These are phyloP conservation scores for Fusarium foetens DNA, from an alignment of 2,329 filamentous ascomycete genomes.

Conservation along the genomic window DNA sequence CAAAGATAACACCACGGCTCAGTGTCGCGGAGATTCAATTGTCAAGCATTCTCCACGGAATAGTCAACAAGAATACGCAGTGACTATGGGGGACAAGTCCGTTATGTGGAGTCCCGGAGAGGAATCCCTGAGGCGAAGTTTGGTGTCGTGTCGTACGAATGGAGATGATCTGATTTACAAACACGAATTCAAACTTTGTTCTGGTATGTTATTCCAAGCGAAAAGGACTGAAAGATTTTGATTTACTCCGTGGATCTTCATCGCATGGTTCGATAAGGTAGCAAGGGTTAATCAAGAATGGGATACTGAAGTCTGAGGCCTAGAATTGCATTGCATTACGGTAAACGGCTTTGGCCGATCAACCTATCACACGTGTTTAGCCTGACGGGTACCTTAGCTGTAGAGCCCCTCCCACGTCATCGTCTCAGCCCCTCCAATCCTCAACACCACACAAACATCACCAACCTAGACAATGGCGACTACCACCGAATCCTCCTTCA, in stretches of 20 bases:
- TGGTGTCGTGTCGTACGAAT: constrained; percentile 9
- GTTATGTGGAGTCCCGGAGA: background rate
- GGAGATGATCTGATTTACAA: constrained; percentile 22
- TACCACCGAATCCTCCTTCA: constrained; percentile 52
- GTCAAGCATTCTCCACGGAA: constrained; percentile 14
- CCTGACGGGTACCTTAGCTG: background rate
- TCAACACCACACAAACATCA: constrained; percentile 25
- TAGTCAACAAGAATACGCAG: background rate
- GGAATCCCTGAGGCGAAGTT: background rate
- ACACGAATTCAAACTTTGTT: background rate
- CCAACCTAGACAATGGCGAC: constrained; percentile 25
- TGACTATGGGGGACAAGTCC: background rate
- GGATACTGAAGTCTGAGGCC: background rate
- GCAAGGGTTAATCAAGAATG: background rate
- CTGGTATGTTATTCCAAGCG: background rate
- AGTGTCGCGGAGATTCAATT: constrained; percentile 4
- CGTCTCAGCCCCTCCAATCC: constrained; percentile 16
- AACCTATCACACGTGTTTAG: constrained; percentile 19
- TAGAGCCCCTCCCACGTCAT: constrained; percentile 35
- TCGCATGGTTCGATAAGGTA: background rate
- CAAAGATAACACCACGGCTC: constrained; percentile 22
- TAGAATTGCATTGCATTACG: background rate
- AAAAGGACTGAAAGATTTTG: background rate
- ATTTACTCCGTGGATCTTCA: background rate
- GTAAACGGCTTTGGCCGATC: background rate